These are phyloP conservation scores for Nemania sp. DNA, from an alignment of 2,329 filamentous ascomycete genomes.

Conservation along the genomic window DNA sequence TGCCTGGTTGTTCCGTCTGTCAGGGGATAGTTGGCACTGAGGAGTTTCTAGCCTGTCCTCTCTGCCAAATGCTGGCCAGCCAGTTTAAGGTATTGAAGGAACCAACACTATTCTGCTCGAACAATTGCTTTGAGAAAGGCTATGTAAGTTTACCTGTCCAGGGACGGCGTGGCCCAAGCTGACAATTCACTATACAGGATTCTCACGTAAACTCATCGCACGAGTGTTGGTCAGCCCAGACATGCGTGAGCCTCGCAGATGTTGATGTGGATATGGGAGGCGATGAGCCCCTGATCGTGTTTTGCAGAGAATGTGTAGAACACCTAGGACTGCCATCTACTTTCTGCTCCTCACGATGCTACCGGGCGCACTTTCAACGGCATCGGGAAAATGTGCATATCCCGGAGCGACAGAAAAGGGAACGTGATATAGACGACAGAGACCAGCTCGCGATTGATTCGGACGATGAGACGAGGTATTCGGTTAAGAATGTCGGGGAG, in stretches of 20 bases:
- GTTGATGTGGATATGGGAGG: slow-evolving; percentile 46
- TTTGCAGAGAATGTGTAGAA: slow-evolving; percentile 48
- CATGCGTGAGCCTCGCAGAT: slow-evolving; percentile 46
- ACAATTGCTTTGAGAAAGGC: slow-evolving; percentile 45
- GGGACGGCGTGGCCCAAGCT: slow-evolving; percentile 24
- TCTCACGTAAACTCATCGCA: slow-evolving; percentile 46
- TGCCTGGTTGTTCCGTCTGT: slow-evolving; percentile 48
- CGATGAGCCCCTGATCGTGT: slow-evolving; percentile 38
- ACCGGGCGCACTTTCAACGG: slow-evolving; percentile 44
- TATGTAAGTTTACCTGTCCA: slow-evolving; percentile 43
- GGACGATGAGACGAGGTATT: slow-evolving; percentile 33
- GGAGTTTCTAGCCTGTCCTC: slow-evolving; percentile 47
- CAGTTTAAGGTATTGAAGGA: slow-evolving; percentile 43
- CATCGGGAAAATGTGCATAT: slow-evolving; percentile 45
- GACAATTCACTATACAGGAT: slow-evolving; percentile 38
- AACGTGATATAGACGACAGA: slow-evolving; percentile 35
- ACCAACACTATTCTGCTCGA: slow-evolving; percentile 51
- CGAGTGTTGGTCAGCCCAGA: slow-evolving; percentile 46
- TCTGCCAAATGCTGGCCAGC: slow-evolving; percentile 49
- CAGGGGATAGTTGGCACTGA: slow-evolving; percentile 39
- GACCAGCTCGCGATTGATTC: slow-evolving; percentile 31
- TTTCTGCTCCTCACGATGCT: slow-evolving; percentile 50
- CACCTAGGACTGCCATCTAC: slow-evolving; percentile 42
- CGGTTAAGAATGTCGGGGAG: slow-evolving; percentile 36
- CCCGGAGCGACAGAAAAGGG: slow-evolving; percentile 32